Evolutionary conservation across 1,284 basidiomycete genomes (phyloP).

Genomic region (Rhodotorula sp.): DNA sequence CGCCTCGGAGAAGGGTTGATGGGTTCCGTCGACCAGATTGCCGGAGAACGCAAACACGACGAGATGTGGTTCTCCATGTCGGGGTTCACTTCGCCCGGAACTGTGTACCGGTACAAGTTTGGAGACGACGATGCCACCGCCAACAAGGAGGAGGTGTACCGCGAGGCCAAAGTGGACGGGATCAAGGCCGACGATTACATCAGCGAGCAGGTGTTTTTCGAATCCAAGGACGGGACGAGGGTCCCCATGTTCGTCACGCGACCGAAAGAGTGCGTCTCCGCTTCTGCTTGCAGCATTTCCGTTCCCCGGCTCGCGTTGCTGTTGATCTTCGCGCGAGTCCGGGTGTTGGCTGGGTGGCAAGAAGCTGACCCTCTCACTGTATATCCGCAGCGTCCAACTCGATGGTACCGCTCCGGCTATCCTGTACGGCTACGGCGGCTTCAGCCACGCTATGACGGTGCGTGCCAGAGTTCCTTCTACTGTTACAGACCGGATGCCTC

Average conservation of each 20-base stretch:
- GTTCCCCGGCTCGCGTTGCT: slow-evolving; percentile 60
- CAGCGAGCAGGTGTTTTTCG: slow-evolving; percentile 72
- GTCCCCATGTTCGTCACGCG: slow-evolving; percentile 84
- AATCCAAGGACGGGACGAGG: slow-evolving; percentile 73
- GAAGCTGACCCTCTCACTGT: no score
- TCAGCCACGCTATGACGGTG: slow-evolving; percentile 60
- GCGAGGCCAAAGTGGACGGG: slow-evolving; percentile 63
- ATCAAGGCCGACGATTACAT: slow-evolving; percentile 69
- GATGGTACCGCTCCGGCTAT: slow-evolving; percentile 76
- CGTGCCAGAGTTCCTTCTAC: neutral
- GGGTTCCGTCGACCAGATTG: slow-evolving; percentile 62
- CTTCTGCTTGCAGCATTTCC: neutral
- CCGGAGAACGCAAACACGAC: slow-evolving; percentile 58
- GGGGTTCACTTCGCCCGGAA: slow-evolving; percentile 72
- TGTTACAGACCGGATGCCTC: neutral
- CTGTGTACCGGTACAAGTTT: slow-evolving; percentile 65
- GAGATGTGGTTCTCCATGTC: slow-evolving; percentile 68
- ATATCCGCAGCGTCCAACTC: slow-evolving; percentile 45
- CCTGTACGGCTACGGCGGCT: slow-evolving; percentile 82
- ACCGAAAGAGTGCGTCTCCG: slow-evolving; percentile 58
- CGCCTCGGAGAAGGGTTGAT: slow-evolving; percentile 68
- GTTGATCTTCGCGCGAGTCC: no score
- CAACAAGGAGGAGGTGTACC: slow-evolving; percentile 60
- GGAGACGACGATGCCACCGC: slow-evolving; percentile 27
- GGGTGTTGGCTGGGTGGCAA: no score